Evolutionary conservation across 768 basidiomycete species (phyloP).

Genomic region (Naganishia randhawae): DNA sequence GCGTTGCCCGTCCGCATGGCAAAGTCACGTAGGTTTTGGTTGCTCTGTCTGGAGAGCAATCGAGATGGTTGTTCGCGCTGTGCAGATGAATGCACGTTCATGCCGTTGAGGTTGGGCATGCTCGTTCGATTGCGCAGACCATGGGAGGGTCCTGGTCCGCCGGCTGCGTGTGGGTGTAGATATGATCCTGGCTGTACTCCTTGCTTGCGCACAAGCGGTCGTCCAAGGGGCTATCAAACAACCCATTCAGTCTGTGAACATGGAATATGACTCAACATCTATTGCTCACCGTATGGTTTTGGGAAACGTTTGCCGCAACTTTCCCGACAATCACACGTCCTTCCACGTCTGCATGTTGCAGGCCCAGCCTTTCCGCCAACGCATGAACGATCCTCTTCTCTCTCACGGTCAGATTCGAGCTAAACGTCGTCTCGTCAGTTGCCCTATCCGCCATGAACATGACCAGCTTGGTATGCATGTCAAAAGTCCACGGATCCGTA

Average conservation of each 20-base stretch:
- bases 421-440: conserved; percentile 95
- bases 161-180: conserved; percentile 42
- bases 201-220: conserved; percentile 7
- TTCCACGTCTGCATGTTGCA: conserved; percentile 90
- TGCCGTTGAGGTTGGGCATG: conserved; percentile 73
- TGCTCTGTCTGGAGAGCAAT: conserved; percentile 47
- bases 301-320: conserved; percentile 63
- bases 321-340: conserved; percentile 91
- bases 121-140: conserved; percentile 87
- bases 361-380: conserved; percentile 91
- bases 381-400: conserved; percentile 91
- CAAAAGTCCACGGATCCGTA: conserved; percentile 90
- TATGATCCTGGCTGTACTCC: conserved; percentile 31
- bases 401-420: conserved; percentile 74
- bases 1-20: conserved; percentile 41
- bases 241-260: neutral
- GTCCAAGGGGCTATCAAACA: neutral
- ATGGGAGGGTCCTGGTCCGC: conserved; percentile 49
- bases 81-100: conserved; percentile 34
- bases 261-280: neutral
- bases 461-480: conserved; percentile 93
- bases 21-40: conserved; percentile 50
- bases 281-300: conserved; percentile 24
- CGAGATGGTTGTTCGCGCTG: conserved; percentile 47
- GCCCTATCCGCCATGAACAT: conserved; percentile 97